Base-by-base conservation (phyloP, 129 eudicot species). In the Pittosporum tobira region DNA sequence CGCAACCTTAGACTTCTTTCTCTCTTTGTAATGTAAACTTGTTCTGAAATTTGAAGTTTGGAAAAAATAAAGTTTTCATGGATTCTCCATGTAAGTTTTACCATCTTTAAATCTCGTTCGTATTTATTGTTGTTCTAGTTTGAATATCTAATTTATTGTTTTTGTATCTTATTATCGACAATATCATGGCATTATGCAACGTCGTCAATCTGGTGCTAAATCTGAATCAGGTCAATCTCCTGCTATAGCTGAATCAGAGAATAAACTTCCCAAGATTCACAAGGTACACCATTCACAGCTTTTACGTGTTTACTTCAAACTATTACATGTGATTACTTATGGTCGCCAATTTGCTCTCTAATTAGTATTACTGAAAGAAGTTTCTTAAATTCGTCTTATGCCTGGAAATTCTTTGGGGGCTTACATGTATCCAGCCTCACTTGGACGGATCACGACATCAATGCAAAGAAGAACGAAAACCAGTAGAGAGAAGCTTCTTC, bases 231-330 rank as follows among this genome's bases (percentile, higher is more conserved):
- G n/a, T n/a, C n/a, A n/a, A n/a, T n/a, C n/a, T n/a, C n/a, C n/a
- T n/a, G n/a, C n/a, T n/a, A n/a, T n/a, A 78, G 96, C 96, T 67
- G 94, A 88, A 71, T 79, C 88, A 36, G 96, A 88, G 67, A 84
- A 84, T 50, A 88, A 88, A 81, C 72, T 70, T 58, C 50, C 64
- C 67, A 84, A 79, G 63, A 64, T 82, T 59, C 75, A 85, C 53
- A 88, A 84, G 94, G 96, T 82, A 63, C 34, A 10, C 43, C 27
- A 18, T 30, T 19, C 3, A 6, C n/a, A n/a, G n/a, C n/a, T 31
- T 31, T 54, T 25, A 21, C 29, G 0, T 48, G 13, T 18, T 20
- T n/a, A 22, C 23, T 52, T 16, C 28, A 3, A 52, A 28, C 9
- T 18, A 6, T 54, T 29, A 9, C 7, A 5, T 15, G 5, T 25